phyloP scores from a whole-genome alignment of 148 eudicot genomes.

The Chenopodium formosanum region DNA sequence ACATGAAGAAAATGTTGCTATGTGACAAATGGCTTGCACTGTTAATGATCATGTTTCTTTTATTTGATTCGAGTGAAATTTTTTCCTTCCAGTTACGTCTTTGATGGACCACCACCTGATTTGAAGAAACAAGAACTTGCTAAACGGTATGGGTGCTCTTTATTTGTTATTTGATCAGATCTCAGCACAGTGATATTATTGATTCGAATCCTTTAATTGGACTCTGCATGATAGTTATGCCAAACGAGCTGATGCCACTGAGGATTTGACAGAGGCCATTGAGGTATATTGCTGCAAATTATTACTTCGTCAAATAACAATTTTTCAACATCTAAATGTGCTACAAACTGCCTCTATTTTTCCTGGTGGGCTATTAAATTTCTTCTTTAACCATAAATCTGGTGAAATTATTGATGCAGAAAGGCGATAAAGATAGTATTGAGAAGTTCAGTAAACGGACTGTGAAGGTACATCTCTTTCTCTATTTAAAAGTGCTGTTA shows the following conservation, averaged over 20 bases:
- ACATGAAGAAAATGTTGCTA: neutral
- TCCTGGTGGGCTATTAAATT: neutral
- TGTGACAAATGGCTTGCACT: neutral
- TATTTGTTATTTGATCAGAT: conserved; percentile 1
- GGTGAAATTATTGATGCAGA: conserved; percentile 41
- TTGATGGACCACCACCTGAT: conserved; percentile 95
- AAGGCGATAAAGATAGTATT: conserved; percentile 83
- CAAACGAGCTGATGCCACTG: conserved; percentile 89
- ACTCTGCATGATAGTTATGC: conserved; percentile 50
- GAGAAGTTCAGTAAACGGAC: conserved; percentile 98
- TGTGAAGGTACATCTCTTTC: conserved; percentile 60
- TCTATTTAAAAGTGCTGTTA: neutral
- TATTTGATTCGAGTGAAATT: conserved; percentile 7
- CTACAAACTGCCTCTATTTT: conserved; percentile 9
- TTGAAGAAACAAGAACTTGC: conserved; percentile 98
- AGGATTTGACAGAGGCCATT: conserved; percentile 70
- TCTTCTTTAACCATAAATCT: conserved; percentile 17
- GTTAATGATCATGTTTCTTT: neutral
- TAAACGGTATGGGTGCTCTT: conserved; percentile 57
- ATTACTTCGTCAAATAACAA: neutral
- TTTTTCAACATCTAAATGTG: neutral
- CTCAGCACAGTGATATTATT: neutral
- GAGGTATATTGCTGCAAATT: conserved; percentile 46
- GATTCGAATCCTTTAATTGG: conserved; percentile 8
- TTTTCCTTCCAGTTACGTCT: conserved; percentile 63